Conservation (phyloP, 139 green algal genomes). For the Tetradesmus obliquus region DNA sequence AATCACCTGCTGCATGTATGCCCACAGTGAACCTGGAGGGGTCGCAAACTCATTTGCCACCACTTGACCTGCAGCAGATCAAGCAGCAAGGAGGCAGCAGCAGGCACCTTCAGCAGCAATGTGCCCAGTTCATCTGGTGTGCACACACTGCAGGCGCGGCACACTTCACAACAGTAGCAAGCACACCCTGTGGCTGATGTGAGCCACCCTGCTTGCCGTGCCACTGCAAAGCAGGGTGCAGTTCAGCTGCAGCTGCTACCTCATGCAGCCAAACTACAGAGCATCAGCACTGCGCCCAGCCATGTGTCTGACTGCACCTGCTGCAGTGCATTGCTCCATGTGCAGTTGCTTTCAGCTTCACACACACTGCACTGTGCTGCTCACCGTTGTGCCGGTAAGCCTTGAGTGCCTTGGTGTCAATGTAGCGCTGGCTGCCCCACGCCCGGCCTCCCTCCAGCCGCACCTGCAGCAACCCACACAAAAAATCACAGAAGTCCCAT, state of each 20-base stretch:
- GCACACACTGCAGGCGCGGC: too few relatives aligned
- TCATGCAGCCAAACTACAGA: not conserved
- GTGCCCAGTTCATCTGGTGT: too few relatives aligned
- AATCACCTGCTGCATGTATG: conserved; percentile 25
- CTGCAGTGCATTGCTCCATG: not conserved
- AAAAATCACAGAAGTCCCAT: not conserved
- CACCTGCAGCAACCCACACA: not conserved
- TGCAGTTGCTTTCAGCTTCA: not conserved
- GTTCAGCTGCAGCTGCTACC: too few relatives aligned
- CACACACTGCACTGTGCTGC: not conserved
- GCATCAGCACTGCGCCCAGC: not conserved
- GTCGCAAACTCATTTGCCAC: conserved; percentile 40
- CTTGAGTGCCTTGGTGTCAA: conserved; percentile 55
- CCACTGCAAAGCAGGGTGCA: too few relatives aligned
- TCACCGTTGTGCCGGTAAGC: conserved; percentile 30
- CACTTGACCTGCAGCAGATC: not conserved
- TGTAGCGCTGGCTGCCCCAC: conserved; percentile 53
- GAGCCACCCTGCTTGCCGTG: too few relatives aligned
- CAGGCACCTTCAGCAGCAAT: too few relatives aligned
- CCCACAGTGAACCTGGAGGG: not conserved
- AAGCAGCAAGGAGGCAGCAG: not conserved
- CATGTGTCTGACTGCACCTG: not conserved
- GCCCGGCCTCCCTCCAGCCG: conserved; percentile 38
- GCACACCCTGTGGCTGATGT: too few relatives aligned
- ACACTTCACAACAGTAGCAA: too few relatives aligned